Evolutionary conservation across 352 stramenopile species (phyloP).

Genomic region (Pythium monospermum): DNA sequence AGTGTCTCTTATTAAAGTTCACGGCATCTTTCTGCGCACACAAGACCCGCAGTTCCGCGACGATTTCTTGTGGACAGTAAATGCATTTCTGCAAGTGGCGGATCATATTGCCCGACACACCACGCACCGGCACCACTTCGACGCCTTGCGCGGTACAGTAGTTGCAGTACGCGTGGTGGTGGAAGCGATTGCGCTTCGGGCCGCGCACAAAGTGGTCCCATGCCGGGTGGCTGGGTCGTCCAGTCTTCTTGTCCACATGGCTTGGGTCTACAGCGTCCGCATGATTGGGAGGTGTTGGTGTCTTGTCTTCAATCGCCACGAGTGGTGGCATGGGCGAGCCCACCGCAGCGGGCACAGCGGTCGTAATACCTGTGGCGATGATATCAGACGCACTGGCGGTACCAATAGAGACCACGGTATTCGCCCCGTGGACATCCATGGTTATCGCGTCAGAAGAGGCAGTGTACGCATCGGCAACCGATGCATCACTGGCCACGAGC

Average conservation of each 20-base stretch:
- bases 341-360: background rate
- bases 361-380: background rate
- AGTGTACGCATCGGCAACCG: too few species aligned
- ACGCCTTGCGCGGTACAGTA: slow-evolving; percentile 59
- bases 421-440: too few species aligned
- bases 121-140: slow-evolving; percentile 40
- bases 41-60: slow-evolving; percentile 56
- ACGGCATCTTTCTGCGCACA: slow-evolving; percentile 70
- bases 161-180: slow-evolving; percentile 73
- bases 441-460: too few species aligned
- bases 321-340: too few species aligned
- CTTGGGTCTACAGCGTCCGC: slow-evolving; percentile 7
- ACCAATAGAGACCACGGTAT: background rate
- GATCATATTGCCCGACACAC: slow-evolving; percentile 83
- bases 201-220: slow-evolving; percentile 77
- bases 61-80: slow-evolving; percentile 63
- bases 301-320: too few species aligned
- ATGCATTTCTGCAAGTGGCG: slow-evolving; percentile 75
- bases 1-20: slow-evolving; percentile 67
- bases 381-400: background rate
- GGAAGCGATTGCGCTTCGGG: slow-evolving; percentile 78
- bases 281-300: too few species aligned
- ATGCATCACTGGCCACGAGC: background rate
- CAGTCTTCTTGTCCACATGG: slow-evolving; percentile 55
- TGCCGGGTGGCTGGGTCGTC: slow-evolving; percentile 60